Percentiles rank a stretch among this genome's conserved stretches.
Conservation (phyloP, 176 grass and related monocot species). For the Rhynchospora breviuscula region DNA sequence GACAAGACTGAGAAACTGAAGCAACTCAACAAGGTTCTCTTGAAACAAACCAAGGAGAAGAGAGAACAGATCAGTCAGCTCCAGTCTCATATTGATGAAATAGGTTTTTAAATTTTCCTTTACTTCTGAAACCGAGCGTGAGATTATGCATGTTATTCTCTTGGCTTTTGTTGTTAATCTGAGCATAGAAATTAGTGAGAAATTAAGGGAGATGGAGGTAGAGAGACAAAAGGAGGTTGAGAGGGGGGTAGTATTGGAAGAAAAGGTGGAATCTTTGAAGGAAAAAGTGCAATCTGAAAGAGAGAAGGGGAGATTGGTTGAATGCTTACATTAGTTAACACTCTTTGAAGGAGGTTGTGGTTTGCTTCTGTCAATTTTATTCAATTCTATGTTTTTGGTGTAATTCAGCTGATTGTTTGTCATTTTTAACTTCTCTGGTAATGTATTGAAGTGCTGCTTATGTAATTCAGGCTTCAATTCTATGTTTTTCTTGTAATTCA, state of each 20-base stretch:
- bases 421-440: too few relatives aligned
- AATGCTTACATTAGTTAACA: too few relatives aligned
- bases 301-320: background rate
- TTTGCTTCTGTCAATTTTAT: too few relatives aligned
- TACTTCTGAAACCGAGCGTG: constrained; percentile 11
- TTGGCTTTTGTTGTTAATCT: too few relatives aligned
- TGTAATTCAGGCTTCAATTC: too few relatives aligned
- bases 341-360: constrained; percentile 20
- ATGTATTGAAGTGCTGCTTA: too few relatives aligned
- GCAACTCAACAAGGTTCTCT: background rate
- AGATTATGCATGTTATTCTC: too few relatives aligned
- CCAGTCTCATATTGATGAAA: constrained; percentile 5
- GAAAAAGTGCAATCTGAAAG: background rate
- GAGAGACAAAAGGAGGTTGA: constrained; percentile 6
- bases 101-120: background rate
- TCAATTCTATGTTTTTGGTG: too few relatives aligned
- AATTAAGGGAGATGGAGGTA: background rate
- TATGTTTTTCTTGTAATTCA: too few relatives aligned
- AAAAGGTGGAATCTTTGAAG: background rate
- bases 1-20: too few relatives aligned
- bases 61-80: constrained; percentile 23
- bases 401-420: too few relatives aligned
- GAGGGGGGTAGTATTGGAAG: constrained; percentile 2
- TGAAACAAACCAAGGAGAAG: constrained; percentile 23
- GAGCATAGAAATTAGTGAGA: too few relatives aligned